These are phyloP conservation scores for Mycosphaerella sp. DNA, from an alignment of 2,329 filamentous ascomycete species.

Conservation along the genomic window DNA sequence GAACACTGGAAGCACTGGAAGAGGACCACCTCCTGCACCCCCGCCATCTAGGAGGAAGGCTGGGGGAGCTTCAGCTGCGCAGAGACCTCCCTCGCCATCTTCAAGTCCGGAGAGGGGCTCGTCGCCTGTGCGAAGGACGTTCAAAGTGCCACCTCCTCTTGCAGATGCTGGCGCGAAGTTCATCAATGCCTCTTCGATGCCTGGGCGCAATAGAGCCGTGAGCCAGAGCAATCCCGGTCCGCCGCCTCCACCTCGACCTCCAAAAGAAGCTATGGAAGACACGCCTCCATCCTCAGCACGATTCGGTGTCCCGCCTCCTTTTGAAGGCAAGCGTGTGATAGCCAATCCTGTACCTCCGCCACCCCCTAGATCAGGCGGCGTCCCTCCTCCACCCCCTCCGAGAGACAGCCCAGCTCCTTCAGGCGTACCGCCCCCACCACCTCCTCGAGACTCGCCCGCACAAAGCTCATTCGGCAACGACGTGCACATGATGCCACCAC, in stretches of 20 bases:
- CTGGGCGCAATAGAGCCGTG: conserved; percentile 51
- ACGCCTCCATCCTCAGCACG: conserved; percentile 33
- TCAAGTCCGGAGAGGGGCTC: conserved; percentile 59
- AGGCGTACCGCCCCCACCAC: conserved; percentile 34
- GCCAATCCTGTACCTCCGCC: conserved; percentile 60
- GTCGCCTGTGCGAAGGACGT: conserved; percentile 63
- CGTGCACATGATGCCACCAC: conserved; percentile 22
- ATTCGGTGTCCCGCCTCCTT: conserved; percentile 75
- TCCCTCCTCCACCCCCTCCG: conserved; percentile 51
- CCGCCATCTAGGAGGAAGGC: conserved; percentile 38
- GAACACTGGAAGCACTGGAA: conserved; percentile 54
- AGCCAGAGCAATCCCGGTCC: conserved; percentile 30
- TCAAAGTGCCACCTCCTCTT: conserved; percentile 79
- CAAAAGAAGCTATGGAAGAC: conserved; percentile 54
- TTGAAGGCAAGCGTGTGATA: conserved; percentile 55
- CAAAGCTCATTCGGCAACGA: conserved; percentile 37
- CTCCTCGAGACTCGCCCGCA: conserved; percentile 57
- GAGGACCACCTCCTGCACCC: conserved; percentile 56
- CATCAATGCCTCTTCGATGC: conserved; percentile 32
- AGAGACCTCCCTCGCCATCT: conserved; percentile 47
- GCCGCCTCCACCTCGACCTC: conserved; percentile 45
- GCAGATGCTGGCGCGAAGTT: conserved; percentile 72
- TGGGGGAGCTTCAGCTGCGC: conserved; percentile 36
- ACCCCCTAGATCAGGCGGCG: conserved; percentile 36
- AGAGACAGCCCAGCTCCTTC: conserved; percentile 35